Base-by-base conservation (phyloP, 202 grass and related monocot species). In the Panicum virgatum region DNA sequence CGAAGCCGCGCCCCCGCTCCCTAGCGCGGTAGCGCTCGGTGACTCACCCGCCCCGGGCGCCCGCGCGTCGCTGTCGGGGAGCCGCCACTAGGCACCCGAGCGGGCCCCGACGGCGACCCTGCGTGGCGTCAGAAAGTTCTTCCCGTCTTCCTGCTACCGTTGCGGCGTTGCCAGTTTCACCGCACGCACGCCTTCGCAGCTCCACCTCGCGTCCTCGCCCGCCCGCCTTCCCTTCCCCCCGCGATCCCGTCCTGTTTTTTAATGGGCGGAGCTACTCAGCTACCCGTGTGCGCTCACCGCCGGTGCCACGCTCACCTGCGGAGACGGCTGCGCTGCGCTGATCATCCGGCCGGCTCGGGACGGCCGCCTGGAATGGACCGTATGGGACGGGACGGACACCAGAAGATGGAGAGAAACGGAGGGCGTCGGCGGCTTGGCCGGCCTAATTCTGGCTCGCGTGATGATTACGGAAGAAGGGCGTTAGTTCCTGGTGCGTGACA, bases 81-180 rank as follows among this genome's bases (percentile, higher is more conserved):
- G 22, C 11, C 32, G 4, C 48, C 20, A 43, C 64, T 67, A 43
- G 64, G 37, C 62, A 34, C 62, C 27, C 29, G 61, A 12, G 43
- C 25, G 13, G 57, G 57, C 5, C 57, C 54, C 10, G 10, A 12
- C n/a, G 0, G 19, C 47, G 15, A 13, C 19, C 62, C 32, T 1
- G 27, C 57, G 27, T 51, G 42, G 15, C 27, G 77, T 42, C n/a
- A 34, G 81, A 88, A 88, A 44, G 76, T 89, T 89, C 82, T 69
- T 10, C 65, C 29, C 70, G 6, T 52, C 89, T 86, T 81, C 84
- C 18, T 1, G 66, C 40, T 4, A 34, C 32, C 32, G 32, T 34
- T 1, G 23, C 42, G 4, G 3, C 32, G 32, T 34, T 1, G 23
- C 42, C 26, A 51, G 9, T 72, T 51, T 72, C 69, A 51, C 69